phyloP scores from a whole-genome alignment of 768 basidiomycete species.

The Tylopilus subfusipes region DNA sequence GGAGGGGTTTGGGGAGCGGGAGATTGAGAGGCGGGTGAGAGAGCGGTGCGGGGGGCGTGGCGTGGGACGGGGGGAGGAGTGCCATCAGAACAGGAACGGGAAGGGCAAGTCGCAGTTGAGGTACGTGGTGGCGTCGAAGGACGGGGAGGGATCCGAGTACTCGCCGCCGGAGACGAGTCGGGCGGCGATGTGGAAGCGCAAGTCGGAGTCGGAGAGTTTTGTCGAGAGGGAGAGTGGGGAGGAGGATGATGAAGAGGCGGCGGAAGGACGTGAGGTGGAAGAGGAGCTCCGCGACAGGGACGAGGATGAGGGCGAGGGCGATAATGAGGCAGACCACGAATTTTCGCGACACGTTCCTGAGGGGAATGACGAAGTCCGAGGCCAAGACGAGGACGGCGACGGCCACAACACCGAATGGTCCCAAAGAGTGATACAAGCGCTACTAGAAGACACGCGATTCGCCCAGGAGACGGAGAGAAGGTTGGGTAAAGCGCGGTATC shows the following conservation, averaged over 20 bases:
- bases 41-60: no score
- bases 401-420: not conserved
- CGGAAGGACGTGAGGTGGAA: conserved; percentile 12
- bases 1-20: conserved; percentile 24
- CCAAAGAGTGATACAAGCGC: not conserved
- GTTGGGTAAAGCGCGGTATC: conserved; percentile 17
- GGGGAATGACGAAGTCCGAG: not conserved
- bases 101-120: not conserved
- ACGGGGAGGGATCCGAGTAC: conserved; percentile 22
- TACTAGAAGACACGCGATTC: not conserved
- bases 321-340: not conserved
- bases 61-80: not conserved
- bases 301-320: not conserved
- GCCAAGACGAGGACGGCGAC: not conserved
- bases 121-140: conserved; percentile 12
- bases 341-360: conserved; percentile 5
- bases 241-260: not conserved
- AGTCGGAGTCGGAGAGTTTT: conserved; percentile 1
- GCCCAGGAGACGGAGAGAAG: conserved; percentile 14
- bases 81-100: not conserved
- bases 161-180: conserved; percentile 27
- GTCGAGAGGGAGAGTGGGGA: not conserved
- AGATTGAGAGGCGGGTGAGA: conserved; percentile 6
- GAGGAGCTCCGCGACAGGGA: not conserved
- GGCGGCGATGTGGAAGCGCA: conserved; percentile 26